Evolutionary conservation across 2,329 filamentous ascomycete genomes (phyloP), one percentile per base, ranked within the genome.

Genomic region (Clonostachys rhizophaga): DNA sequence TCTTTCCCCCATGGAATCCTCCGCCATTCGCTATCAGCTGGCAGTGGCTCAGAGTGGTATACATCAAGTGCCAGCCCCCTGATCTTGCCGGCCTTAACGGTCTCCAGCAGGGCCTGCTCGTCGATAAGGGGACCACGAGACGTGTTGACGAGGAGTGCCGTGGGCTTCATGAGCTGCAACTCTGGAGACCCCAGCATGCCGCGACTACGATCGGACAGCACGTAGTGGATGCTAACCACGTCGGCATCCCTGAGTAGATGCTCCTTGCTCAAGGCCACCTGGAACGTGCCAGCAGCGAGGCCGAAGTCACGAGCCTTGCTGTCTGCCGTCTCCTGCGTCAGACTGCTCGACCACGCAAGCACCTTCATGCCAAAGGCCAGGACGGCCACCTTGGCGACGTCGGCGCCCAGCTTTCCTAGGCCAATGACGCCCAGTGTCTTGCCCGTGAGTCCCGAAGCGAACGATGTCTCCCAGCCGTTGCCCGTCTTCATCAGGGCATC

Each of bases 281-380:
- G 72, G 65, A 94, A 91, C 9, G 50, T 48, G 24, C 78, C 78
- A 1, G 73, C 69, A 0, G 79, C 74, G n/a, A 95, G 55, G 0
- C 87, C 89, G 3, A 75, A 72, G 3, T 73, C 73, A 41, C 61
- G 63, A 0, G 88, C 89, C 53, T 79, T 76, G 55, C 79, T 77
- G 56, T 95, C 88, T 2, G 89, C 89, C 40, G 72, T 78, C 44
- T 84, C 82, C 63, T 94, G 88, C 9, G 86, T 91, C 51, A 95
- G 63, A 55, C 87, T 91, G 40, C 76, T 68, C 58, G 87, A 92
- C 90, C 90, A 95, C 6, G 86, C 85, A 1, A 90, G 60, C 5
- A 94, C 69, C 14, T 72, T 75, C 88, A 95, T 92, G 13, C 85
- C 87, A 55, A 92, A 94, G 1, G 81, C 86, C 34, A 79, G 55